A percentile compares a stretch with the other conserved stretches of the same genome.
Evolutionary conservation across 257 asterid species (phyloP).

Genomic region (Solanum dulcamara): DNA sequence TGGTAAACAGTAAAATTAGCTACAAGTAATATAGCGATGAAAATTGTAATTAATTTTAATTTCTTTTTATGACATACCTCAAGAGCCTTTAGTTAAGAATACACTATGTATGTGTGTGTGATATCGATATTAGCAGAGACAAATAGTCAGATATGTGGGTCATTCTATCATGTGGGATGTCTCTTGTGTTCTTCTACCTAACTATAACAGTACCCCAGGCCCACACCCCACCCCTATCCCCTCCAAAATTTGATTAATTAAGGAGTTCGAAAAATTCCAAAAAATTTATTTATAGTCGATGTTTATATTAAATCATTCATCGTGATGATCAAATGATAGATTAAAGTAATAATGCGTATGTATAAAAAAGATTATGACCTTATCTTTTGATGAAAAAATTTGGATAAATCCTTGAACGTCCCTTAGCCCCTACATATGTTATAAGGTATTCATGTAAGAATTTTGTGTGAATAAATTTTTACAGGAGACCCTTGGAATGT

Average conservation of each 20-base stretch:
- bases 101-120: neutral
- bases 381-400: neutral
- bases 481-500: too few relatives aligned
- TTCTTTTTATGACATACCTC: too few relatives aligned
- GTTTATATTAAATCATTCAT: neutral
- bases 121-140: constrained; percentile 32
- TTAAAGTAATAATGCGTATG: neutral
- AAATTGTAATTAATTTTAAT: too few relatives aligned
- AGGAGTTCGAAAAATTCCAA: neutral
- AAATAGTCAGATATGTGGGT: constrained; percentile 26
- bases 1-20: neutral
- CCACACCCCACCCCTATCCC: neutral
- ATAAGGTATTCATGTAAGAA: neutral
- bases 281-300: neutral
- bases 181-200: constrained; percentile 18
- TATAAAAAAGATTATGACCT: too few relatives aligned
- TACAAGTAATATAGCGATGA: neutral
- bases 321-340: neutral
- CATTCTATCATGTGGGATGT: constrained; percentile 42
- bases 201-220: neutral
- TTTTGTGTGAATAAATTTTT: neutral
- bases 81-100: too few relatives aligned
- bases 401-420: neutral
- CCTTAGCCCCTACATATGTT: neutral
- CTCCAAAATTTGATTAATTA: neutral